Evolutionary conservation across 2,329 filamentous ascomycete species (phyloP).

Genomic region (Parasarocladium wereldwijsianum): DNA sequence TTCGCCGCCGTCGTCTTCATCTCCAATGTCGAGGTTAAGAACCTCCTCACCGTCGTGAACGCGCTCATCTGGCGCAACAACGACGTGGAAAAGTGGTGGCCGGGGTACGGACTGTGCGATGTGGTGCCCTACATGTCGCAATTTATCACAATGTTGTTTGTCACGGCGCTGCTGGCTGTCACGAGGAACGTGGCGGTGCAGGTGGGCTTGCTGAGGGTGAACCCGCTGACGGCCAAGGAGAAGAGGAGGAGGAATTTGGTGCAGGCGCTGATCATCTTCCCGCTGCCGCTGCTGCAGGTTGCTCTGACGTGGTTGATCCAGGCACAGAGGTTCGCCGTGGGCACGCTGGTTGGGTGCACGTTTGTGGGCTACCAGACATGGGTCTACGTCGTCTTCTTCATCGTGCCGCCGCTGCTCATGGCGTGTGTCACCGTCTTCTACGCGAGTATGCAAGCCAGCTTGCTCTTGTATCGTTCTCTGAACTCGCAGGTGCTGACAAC

Average conservation of each 20-base stretch:
- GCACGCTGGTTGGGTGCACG: conserved; percentile 33
- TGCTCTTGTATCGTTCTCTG: neutral
- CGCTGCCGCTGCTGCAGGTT: conserved; percentile 33
- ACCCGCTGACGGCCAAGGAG: conserved; percentile 24
- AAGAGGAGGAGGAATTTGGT: conserved; percentile 24
- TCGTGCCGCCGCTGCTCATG: conserved; percentile 28
- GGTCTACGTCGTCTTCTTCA: conserved; percentile 32
- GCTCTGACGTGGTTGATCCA: conserved; percentile 31
- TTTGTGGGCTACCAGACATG: conserved; percentile 28
- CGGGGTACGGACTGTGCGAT: conserved; percentile 39
- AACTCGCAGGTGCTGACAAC: neutral
- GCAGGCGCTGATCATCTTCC: conserved; percentile 40
- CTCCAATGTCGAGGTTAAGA: conserved; percentile 26
- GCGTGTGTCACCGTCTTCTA: conserved; percentile 28
- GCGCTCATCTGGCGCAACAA: conserved; percentile 38
- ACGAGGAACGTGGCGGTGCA: conserved; percentile 38
- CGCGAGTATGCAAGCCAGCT: conserved; percentile 25
- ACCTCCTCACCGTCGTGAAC: conserved; percentile 33
- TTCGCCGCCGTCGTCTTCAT: conserved; percentile 37
- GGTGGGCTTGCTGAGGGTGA: conserved; percentile 28
- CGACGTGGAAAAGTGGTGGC: conserved; percentile 33
- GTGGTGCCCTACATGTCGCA: conserved; percentile 33
- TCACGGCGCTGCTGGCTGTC: conserved; percentile 36
- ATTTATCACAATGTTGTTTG: conserved; percentile 28
- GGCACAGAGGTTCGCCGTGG: conserved; percentile 32